These are phyloP conservation scores for Serendipita sp. DNA, from an alignment of 768 basidiomycete genomes.

Conservation along the genomic window DNA sequence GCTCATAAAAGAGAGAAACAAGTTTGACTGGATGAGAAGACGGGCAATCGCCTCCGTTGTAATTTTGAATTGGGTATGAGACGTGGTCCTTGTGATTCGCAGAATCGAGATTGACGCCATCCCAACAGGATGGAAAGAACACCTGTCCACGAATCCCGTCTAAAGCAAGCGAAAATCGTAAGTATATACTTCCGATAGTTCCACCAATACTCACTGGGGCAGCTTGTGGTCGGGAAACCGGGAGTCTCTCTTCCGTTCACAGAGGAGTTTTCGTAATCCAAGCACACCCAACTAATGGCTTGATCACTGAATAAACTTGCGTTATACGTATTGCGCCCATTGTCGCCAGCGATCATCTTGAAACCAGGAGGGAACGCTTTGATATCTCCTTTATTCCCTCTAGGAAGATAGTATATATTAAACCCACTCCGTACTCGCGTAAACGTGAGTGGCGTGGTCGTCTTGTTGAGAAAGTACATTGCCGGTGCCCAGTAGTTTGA, in stretches of 20 bases:
- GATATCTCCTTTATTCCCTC: not conserved
- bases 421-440: not conserved
- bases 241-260: slow-evolving; percentile 10
- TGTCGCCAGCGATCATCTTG: slow-evolving; percentile 31
- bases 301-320: slow-evolving; percentile 24
- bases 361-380: slow-evolving; percentile 10
- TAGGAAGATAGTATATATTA: slow-evolving; percentile 4
- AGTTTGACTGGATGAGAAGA: slow-evolving; percentile 12
- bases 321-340: slow-evolving; percentile 33
- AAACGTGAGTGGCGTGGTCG: not conserved
- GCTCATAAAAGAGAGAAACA: slow-evolving; percentile 8
- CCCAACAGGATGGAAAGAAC: slow-evolving; percentile 25
- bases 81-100: slow-evolving; percentile 27
- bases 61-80: slow-evolving; percentile 18
- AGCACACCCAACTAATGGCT: slow-evolving; percentile 29
- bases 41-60: slow-evolving; percentile 14
- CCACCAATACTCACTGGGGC: slow-evolving; percentile 13
- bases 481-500: not conserved
- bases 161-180: not conserved
- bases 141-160: slow-evolving; percentile 13
- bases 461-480: not conserved
- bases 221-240: slow-evolving; percentile 13
- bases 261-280: slow-evolving; percentile 23
- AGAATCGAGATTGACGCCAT: slow-evolving; percentile 26
- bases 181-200: not conserved